phyloP scores from a whole-genome alignment of 2,329 filamentous ascomycete species.

The Clathrospora elynae region DNA sequence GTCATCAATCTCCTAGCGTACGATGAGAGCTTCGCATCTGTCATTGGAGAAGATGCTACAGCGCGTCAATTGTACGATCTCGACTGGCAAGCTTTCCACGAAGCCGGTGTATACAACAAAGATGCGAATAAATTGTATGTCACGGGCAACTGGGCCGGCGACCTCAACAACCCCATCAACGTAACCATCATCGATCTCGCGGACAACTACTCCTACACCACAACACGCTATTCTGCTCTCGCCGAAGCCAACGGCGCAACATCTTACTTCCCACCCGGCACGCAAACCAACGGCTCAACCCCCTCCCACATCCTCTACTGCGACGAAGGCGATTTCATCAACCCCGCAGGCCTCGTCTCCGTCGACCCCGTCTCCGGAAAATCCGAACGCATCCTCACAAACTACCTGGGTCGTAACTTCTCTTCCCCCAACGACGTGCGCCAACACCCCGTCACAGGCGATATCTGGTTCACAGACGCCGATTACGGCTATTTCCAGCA shows the following conservation, averaged over 20 bases:
- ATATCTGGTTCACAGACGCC: slow-evolving; percentile 59
- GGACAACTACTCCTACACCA: slow-evolving; percentile 46
- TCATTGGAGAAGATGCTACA: slow-evolving; percentile 41
- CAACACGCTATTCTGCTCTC: slow-evolving; percentile 50
- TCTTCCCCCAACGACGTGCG: slow-evolving; percentile 52
- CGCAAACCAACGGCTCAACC: slow-evolving; percentile 26
- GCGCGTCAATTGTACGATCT: slow-evolving; percentile 41
- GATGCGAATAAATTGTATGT: slow-evolving; percentile 50
- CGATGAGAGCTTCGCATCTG: slow-evolving; percentile 40
- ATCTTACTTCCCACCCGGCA: slow-evolving; percentile 42
- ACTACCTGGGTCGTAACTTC: slow-evolving; percentile 56
- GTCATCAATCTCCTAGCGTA: slow-evolving; percentile 48
- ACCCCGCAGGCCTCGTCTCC: slow-evolving; percentile 50
- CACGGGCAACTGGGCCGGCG: slow-evolving; percentile 47
- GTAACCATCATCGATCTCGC: slow-evolving; percentile 46
- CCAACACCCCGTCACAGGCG: slow-evolving; percentile 50
- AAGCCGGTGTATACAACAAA: slow-evolving; percentile 45
- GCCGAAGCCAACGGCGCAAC: slow-evolving; percentile 47
- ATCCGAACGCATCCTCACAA: slow-evolving; percentile 52
- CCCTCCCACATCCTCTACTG: slow-evolving; percentile 40
- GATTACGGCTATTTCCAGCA: slow-evolving; percentile 41
- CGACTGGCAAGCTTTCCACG: slow-evolving; percentile 48
- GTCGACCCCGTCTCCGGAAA: slow-evolving; percentile 54
- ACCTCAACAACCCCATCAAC: slow-evolving; percentile 42
- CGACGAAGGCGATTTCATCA: slow-evolving; percentile 48